These are phyloP conservation scores for Diaporthe sp. DNA, from an alignment of 2,329 filamentous ascomycete species.

Conservation along the genomic window DNA sequence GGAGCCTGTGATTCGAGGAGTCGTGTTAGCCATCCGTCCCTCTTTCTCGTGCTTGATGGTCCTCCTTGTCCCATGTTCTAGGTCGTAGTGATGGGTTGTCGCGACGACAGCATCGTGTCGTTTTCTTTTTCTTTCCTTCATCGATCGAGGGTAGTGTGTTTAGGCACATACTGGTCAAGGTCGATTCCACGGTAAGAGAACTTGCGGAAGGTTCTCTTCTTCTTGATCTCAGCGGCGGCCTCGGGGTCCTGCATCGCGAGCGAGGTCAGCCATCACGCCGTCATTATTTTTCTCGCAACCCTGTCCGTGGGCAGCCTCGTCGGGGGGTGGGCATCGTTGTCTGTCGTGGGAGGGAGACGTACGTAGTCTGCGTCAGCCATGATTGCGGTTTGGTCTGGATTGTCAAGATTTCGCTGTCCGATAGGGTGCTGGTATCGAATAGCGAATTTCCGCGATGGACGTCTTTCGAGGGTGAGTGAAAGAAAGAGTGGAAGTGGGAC, in stretches of 20 bases:
- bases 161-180: slow-evolving; percentile 90
- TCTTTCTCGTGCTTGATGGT: neutral
- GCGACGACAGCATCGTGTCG: neutral
- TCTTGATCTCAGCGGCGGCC: slow-evolving; percentile 99
- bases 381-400: slow-evolving; percentile 64
- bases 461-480: slow-evolving; percentile 31
- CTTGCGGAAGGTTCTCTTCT: slow-evolving; percentile 99
- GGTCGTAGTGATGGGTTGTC: slow-evolving; percentile 17
- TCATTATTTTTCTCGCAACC: slow-evolving; percentile 32
- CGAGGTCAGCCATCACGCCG: slow-evolving; percentile 39
- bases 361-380: slow-evolving; percentile 77
- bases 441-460: slow-evolving; percentile 46
- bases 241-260: slow-evolving; percentile 81
- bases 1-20: slow-evolving; percentile 75
- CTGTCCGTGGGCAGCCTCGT: neutral
- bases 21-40: slow-evolving; percentile 33
- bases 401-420: slow-evolving; percentile 55
- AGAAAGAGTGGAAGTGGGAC: slow-evolving; percentile 40
- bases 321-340: neutral
- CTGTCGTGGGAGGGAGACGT: slow-evolving; percentile 44
- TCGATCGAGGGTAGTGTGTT: neutral
- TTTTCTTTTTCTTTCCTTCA: neutral
- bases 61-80: neutral
- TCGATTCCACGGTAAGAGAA: slow-evolving; percentile 99
- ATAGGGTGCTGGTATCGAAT: slow-evolving; percentile 53